Percentiles rank a stretch among this genome's conserved stretches.
Evolutionary conservation across 352 stramenopile species (phyloP).

Genomic region (Aphanomyces stellatus): DNA sequence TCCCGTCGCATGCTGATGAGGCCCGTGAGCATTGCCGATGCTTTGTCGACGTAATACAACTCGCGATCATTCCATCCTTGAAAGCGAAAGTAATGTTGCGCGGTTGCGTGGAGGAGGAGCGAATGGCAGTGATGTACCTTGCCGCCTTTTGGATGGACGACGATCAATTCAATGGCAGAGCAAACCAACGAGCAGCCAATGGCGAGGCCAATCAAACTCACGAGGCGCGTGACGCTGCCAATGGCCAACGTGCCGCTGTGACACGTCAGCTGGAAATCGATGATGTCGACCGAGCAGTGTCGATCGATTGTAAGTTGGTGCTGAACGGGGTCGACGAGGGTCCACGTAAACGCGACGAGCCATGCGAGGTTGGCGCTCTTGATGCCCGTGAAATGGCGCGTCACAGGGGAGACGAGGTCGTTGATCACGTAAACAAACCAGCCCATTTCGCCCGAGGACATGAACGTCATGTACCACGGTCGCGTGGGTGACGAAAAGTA

Average conservation of each 20-base stretch:
- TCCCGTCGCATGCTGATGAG: neutral
- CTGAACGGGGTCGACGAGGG: neutral
- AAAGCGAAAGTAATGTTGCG: neutral
- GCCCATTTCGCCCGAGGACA: neutral
- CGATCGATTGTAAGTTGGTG: neutral
- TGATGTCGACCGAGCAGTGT: neutral
- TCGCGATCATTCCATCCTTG: neutral
- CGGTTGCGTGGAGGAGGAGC: neutral
- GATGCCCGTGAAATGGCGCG: neutral
- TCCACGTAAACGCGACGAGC: neutral
- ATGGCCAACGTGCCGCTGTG: neutral
- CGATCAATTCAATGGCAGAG: neutral
- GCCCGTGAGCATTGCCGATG: neutral
- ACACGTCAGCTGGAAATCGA: conserved; percentile 4
- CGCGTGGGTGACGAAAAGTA: neutral
- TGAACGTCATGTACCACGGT: neutral
- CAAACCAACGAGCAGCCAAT: neutral
- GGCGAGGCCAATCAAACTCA: neutral
- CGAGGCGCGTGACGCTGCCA: neutral
- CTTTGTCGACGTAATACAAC: conserved; percentile 1
- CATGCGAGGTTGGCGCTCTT: neutral
- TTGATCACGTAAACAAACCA: conserved; percentile 7
- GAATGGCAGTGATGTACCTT: neutral
- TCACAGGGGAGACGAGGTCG: neutral
- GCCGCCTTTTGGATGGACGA: neutral